phyloP scores from a whole-genome alignment of 2,329 filamentous ascomycete genomes.

The Colletotrichum nymphaeae region DNA sequence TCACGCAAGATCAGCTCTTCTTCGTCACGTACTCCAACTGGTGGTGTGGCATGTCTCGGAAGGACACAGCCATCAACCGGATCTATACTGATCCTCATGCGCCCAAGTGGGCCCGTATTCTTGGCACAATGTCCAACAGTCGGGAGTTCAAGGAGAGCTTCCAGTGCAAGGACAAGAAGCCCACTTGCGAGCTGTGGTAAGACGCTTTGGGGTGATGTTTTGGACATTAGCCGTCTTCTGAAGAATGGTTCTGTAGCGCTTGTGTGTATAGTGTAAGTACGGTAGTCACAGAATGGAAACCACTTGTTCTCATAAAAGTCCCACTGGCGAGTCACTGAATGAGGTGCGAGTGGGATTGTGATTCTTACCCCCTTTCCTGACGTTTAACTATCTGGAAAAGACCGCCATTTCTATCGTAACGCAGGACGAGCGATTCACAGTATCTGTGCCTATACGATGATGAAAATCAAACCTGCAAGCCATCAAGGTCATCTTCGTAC shows the following conservation, averaged over 20 bases:
- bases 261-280: not conserved
- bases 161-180: constrained; percentile 68
- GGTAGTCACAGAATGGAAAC: constrained; percentile 11
- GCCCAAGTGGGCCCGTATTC: constrained; percentile 70
- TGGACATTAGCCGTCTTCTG: not conserved
- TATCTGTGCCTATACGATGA: too few relatives aligned
- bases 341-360: not conserved
- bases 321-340: not conserved
- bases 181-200: constrained; percentile 36
- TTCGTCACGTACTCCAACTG: constrained; percentile 73
- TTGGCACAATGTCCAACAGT: constrained; percentile 75
- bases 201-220: not conserved
- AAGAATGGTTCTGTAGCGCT: not conserved
- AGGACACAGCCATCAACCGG: constrained; percentile 65
- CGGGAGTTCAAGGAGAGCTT: constrained; percentile 76
- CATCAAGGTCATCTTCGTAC: not conserved
- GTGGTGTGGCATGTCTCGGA: constrained; percentile 75
- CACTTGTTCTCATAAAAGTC: not conserved
- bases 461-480: not conserved
- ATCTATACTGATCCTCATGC: constrained; percentile 75
- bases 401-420: not conserved
- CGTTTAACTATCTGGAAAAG: not conserved
- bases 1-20: constrained; percentile 77
- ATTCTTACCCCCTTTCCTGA: not conserved
- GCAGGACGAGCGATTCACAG: not conserved